phyloP scores from a whole-genome alignment of 2,329 filamentous ascomycete species.

The Lachnellula hyalina region DNA sequence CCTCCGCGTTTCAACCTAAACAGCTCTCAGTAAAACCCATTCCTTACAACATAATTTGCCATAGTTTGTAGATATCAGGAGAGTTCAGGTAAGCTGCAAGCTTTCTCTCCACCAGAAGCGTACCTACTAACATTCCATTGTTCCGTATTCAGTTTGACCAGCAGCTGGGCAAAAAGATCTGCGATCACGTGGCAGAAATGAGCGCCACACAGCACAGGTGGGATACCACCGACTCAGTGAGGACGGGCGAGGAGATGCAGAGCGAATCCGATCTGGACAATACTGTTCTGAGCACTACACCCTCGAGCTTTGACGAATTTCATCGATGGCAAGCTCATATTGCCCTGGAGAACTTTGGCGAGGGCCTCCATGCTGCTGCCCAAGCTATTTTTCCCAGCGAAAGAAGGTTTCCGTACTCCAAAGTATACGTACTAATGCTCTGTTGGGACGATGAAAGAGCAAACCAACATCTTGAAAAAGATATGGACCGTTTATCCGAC shows the following conservation, averaged over 20 bases:
- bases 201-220: background rate
- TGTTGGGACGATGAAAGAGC: slow-evolving; percentile 17
- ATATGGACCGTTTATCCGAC: slow-evolving; percentile 12
- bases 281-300: background rate
- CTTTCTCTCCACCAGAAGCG: background rate
- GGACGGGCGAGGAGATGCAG: slow-evolving; percentile 5
- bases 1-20: background rate
- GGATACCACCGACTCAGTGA: background rate
- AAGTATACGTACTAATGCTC: slow-evolving; percentile 21
- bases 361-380: slow-evolving; percentile 18
- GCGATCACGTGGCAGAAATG: slow-evolving; percentile 5
- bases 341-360: slow-evolving; percentile 18
- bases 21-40: background rate
- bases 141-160: background rate
- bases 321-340: slow-evolving; percentile 18
- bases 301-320: slow-evolving; percentile 10
- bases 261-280: slow-evolving; percentile 1
- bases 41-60: background rate
- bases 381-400: slow-evolving; percentile 19
- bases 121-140: background rate
- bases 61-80: background rate
- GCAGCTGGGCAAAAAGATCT: background rate
- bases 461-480: slow-evolving; percentile 7
- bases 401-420: slow-evolving; percentile 12
- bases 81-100: background rate